Evolutionary conservation across 345 rosid genomes (phyloP), one percentile per base, ranked within the genome.

Genomic region (Lumnitzera littorea): DNA sequence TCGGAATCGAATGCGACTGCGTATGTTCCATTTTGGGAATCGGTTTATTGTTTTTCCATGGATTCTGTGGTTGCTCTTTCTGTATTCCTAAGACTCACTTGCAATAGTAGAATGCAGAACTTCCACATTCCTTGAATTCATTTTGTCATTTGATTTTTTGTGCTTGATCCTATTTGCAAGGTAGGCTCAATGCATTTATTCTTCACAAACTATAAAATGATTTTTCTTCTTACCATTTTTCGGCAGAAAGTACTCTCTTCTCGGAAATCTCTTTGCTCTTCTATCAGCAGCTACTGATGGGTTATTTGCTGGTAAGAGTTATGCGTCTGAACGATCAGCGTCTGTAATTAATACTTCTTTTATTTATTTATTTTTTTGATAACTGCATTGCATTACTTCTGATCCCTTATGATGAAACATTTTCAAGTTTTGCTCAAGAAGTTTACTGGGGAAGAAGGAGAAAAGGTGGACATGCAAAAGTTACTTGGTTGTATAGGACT

Each of bases 401-500:
- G 20, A 50, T 50, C 20, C 20, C 9, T 23, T 15, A 23, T 23
- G 15, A 13, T 46, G 36, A 61, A 48, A 36, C 29, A 0, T 47
- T 56, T 47, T 56, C 61, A 72, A 76, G 86, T 82, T 48, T 58
- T 79, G 62, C 80, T 76, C 16, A 74, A 74, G 55, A 76, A 74
- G 76, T 60, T 72, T 62, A 59, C 80, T 48, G 83, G 81, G 29
- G 68, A 72, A 51, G 68, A 56, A 62, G 84, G 82, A 55, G 73
- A 72, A 41, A 76, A 50, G 62, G 54, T 82, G 23, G 86, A 82
- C 61, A 46, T 79, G 72, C 79, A 79, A 48, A 82, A 76, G 72
- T 20, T 82, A 23, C 69, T 67, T 27, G 84, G 86, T 13, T 79
- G 60, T 29, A 72, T 76, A 15, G 82, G 87, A 64, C 59, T 82